These are phyloP conservation scores for Tuctoria greenei DNA, from an alignment of 176 grass and related monocot genomes.

Conservation along the genomic window DNA sequence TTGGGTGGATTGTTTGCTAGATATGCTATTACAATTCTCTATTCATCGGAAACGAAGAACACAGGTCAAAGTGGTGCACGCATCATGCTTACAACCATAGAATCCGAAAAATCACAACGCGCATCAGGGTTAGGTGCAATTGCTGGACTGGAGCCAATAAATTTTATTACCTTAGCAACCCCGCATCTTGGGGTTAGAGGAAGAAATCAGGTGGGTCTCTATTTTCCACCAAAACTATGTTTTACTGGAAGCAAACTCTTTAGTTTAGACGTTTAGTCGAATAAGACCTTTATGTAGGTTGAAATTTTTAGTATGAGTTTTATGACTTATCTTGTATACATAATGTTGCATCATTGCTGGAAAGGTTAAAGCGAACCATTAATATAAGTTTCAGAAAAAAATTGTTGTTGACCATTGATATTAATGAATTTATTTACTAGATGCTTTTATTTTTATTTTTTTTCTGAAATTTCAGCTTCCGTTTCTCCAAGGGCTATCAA, in stretches of 20 bases:
- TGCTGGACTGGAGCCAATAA: constrained; percentile 72
- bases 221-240: neutral
- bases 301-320: neutral
- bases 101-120: constrained; percentile 10
- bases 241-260: constrained; percentile 14
- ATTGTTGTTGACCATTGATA: neutral
- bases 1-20: constrained; percentile 85
- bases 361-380: neutral
- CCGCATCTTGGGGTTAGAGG: constrained; percentile 96
- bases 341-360: neutral
- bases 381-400: neutral
- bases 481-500: constrained; percentile 69
- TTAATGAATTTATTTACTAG: neutral
- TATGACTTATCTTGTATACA: neutral
- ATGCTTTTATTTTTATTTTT: constrained; percentile 29
- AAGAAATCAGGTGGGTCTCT: constrained; percentile 67
- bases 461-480: constrained; percentile 64
- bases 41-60: constrained; percentile 42
- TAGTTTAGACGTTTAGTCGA: constrained; percentile 5
- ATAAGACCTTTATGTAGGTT: neutral
- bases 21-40: constrained; percentile 74
- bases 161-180: constrained; percentile 85
- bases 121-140: constrained; percentile 47
- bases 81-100: neutral
- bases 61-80: constrained; percentile 8